Evolutionary conservation across 2,329 filamentous ascomycete species (phyloP).

Genomic region (Xylariaceae sp.): DNA sequence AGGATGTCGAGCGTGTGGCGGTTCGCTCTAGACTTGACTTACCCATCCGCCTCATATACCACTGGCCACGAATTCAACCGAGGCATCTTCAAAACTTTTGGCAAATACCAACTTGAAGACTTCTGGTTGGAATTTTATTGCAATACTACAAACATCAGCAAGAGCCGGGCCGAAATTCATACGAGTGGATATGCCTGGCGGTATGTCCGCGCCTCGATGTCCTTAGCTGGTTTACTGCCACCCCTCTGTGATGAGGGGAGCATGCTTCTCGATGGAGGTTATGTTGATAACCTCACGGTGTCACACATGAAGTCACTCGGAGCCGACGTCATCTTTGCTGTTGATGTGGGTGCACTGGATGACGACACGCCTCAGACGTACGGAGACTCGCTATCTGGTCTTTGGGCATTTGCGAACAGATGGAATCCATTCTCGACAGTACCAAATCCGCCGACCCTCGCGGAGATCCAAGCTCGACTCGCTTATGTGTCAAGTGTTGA

Average conservation of each 20-base stretch:
- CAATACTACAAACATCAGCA: constrained; percentile 98
- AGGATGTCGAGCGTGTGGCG: constrained; percentile 99
- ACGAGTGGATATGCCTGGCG: constrained; percentile 97
- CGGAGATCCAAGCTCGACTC: constrained; percentile 90
- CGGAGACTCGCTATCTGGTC: constrained; percentile 88
- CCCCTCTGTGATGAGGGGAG: constrained; percentile 94
- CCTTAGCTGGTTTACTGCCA: constrained; percentile 84
- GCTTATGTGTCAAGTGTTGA: constrained; percentile 95
- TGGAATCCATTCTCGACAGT: constrained; percentile 93
- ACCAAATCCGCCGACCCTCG: constrained; percentile 89
- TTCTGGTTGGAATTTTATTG: constrained; percentile 99
- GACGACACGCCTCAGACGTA: constrained; percentile 89
- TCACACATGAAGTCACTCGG: constrained; percentile 95
- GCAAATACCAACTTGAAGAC: constrained; percentile 94
- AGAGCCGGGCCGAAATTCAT: constrained; percentile 86
- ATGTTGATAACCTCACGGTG: constrained; percentile 95
- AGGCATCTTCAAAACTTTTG: constrained; percentile 97
- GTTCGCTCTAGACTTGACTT: constrained; percentile 94
- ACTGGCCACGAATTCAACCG: constrained; percentile 99
- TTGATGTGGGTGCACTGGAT: constrained; percentile 90
- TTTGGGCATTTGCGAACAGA: constrained; percentile 91
- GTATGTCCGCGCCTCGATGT: constrained; percentile 96
- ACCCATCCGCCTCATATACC: constrained; percentile 94
- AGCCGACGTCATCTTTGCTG: constrained; percentile 88
- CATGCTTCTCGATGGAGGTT: constrained; percentile 94